Evolutionary conservation across 2,329 filamentous ascomycete species (phyloP), one percentile per base, ranked within the genome.

Genomic region (Claviceps paspali): DNA sequence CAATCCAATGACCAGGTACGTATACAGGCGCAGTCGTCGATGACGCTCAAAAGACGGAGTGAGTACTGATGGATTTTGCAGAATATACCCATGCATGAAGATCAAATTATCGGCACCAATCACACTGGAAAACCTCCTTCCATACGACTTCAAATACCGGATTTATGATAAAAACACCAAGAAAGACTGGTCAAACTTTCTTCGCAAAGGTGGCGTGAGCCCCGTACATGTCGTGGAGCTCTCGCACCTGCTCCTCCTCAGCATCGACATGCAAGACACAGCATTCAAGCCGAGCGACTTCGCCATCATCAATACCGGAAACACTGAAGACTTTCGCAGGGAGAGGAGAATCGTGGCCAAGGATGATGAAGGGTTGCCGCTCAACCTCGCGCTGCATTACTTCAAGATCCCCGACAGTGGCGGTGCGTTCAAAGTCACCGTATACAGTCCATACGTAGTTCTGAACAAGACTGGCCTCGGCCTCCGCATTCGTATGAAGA

Each of bases 121-220:
- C 11, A 88, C 94, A 35, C 70, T 98, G 4, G 88, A 98, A 56
- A 98, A 98, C 47, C 64, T 98, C 30, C 63, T 98, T 27, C 91
- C 91, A 0, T 96, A 91, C 53, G 91, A 98, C 59, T 98, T 98
- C 74, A 96, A 98, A 59, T 98, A 98, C 57, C 78, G 88, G 38
- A 96, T 98, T 38, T 98, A 96, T 52, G 91, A 98, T 64, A 95
- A 92, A 63, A 92, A 94, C 56, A 95, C 87, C 0, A 92, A 88
- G 66, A 94, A 92, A 55, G 91, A 98, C 55, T 98, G 91, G 91
- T 92, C 85, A 4, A 98, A 98, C 56, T 98, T 98, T 62, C 64
- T 98, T 33, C 77, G 91, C 40, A 96, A 95, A 58, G 91, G 92
- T 19, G 92, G 92, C 11, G 80, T 96, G 39, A 98, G 91, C 54